These are phyloP conservation scores for Cucurbita argyrosperma DNA, from an alignment of 306 rosid species.

Conservation along the genomic window DNA sequence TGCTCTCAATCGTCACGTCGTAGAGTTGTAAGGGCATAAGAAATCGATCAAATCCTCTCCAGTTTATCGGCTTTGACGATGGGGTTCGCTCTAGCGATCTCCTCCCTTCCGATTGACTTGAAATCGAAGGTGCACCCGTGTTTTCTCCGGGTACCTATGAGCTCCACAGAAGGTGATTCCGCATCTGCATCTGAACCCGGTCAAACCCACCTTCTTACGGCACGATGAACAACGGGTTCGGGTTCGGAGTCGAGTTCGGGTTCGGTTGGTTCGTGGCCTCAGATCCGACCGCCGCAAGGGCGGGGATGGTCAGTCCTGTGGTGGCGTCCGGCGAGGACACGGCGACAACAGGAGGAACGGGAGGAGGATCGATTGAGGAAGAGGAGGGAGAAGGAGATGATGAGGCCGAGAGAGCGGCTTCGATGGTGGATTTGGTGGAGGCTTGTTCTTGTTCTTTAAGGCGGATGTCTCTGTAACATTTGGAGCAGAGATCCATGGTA, in stretches of 20 bases:
- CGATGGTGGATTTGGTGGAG: constrained; percentile 63
- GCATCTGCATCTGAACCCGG: constrained; percentile 72
- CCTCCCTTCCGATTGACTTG: constrained; percentile 65
- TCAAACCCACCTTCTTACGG: constrained; percentile 67
- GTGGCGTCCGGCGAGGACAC: constrained; percentile 9
- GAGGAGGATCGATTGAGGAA: constrained; percentile 7
- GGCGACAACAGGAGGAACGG: constrained; percentile 13
- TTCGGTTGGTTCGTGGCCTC: constrained; percentile 12
- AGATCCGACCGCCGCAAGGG: background rate
- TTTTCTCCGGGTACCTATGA: constrained; percentile 86
- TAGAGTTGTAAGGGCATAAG: background rate
- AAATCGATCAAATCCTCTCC: constrained; percentile 34
- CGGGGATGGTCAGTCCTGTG: background rate
- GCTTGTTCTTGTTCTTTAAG: constrained; percentile 55
- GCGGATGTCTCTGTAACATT: constrained; percentile 57
- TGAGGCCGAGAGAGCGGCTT: constrained; percentile 45
- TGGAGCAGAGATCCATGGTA: constrained; percentile 86
- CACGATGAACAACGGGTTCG: constrained; percentile 61
- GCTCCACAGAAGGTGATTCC: constrained; percentile 69
- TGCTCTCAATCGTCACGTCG: background rate
- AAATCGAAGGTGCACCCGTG: constrained; percentile 76
- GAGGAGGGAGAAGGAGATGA: constrained; percentile 11
- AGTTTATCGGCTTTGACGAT: constrained; percentile 65
- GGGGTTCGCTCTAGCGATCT: constrained; percentile 76
- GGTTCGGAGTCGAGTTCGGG: constrained; percentile 26